Percentiles rank a stretch among this genome's conserved stretches.
These are phyloP conservation scores for Xylaria palmicola DNA, from an alignment of 495 filamentous ascomycete genomes.

Conservation along the genomic window DNA sequence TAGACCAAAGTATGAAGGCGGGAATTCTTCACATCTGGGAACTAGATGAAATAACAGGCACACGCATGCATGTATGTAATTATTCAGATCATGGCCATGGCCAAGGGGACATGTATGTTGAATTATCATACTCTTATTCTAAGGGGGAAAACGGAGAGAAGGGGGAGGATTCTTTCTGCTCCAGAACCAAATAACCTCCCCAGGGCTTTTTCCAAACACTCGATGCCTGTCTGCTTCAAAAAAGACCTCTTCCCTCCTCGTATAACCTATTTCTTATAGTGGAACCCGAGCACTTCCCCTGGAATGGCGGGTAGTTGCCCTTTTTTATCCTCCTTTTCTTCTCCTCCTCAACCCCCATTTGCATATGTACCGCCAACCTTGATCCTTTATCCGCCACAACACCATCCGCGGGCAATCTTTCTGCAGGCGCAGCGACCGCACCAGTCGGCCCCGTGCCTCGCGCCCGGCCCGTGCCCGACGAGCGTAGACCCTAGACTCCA, in stretches of 20 bases:
- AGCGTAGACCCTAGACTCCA: constrained; percentile 27
- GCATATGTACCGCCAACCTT: not conserved
- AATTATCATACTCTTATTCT: constrained; percentile 7
- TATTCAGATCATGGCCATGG: constrained; percentile 7
- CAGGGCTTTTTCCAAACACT: not conserved
- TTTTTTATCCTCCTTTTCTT: not conserved
- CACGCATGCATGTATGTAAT: constrained; percentile 1
- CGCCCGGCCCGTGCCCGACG: constrained; percentile 14
- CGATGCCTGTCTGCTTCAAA: not conserved
- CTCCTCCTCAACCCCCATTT: not conserved
- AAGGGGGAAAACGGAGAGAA: not conserved
- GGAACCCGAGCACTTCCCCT: not conserved
- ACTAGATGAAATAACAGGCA: not conserved
- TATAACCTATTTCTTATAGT: not conserved
- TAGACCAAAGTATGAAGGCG: not conserved
- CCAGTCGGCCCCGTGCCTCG: constrained; percentile 24
- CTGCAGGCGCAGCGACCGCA: constrained; percentile 28
- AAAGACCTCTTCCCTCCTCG: not conserved
- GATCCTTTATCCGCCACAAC: constrained; percentile 10
- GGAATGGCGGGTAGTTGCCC: too few relatives aligned
- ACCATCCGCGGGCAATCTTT: constrained; percentile 20
- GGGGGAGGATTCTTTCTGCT: not conserved
- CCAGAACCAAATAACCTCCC: not conserved
- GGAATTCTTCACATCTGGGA: too few relatives aligned
- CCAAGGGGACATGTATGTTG: not conserved